Evolutionary conservation across 2,329 filamentous ascomycete genomes (phyloP).

Genomic region (Neurospora crassa): DNA sequence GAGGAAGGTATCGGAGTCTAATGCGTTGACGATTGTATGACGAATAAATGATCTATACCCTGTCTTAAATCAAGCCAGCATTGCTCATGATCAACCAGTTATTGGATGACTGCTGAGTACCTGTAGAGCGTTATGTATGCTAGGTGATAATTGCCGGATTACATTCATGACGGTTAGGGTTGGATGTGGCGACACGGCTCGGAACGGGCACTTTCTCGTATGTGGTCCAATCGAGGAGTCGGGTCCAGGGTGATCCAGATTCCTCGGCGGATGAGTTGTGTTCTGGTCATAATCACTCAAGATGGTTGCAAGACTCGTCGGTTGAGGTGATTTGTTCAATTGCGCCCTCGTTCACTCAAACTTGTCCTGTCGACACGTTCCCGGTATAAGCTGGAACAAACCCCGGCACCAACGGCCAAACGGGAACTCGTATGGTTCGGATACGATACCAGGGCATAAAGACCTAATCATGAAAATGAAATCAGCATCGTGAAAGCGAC

Average conservation of each 20-base stretch:
- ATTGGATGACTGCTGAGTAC: not conserved
- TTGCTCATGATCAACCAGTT: not conserved
- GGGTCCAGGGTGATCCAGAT: not conserved
- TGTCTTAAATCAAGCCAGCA: not conserved
- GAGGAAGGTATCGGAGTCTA: no score
- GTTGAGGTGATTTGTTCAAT: not conserved
- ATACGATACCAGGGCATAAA: not conserved
- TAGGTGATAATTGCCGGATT: not conserved
- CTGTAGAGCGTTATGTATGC: not conserved
- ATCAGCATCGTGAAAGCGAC: not conserved
- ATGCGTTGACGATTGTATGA: not conserved
- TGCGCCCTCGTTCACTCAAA: no score
- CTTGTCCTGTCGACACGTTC: no score
- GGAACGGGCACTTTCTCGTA: not conserved
- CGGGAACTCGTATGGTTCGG: not conserved
- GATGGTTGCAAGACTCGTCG: not conserved
- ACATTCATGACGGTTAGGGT: not conserved
- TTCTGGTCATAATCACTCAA: not conserved
- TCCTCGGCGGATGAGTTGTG: rapidly evolving
- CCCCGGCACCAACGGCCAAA: not conserved
- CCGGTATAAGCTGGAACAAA: no score
- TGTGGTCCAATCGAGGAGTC: not conserved
- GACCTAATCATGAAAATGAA: not conserved
- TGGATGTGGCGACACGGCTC: not conserved
- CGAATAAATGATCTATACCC: not conserved